These are phyloP conservation scores for Termitomyces sp. DNA, from an alignment of 768 basidiomycete genomes.

Conservation along the genomic window DNA sequence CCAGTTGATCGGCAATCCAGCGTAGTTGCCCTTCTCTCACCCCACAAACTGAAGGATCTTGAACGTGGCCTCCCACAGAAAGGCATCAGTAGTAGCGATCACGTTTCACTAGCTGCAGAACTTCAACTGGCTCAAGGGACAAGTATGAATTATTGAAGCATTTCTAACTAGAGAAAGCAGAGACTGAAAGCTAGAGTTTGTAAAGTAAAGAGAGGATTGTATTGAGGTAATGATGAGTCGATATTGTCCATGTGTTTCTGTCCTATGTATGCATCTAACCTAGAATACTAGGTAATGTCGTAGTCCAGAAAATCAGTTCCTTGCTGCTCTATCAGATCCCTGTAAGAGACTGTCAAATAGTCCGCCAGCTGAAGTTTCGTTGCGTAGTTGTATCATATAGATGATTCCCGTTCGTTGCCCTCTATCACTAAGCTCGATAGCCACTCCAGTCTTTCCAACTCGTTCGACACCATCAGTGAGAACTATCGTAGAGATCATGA, in stretches of 20 bases:
- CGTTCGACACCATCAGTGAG: slow-evolving; percentile 94
- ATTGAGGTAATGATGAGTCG: slow-evolving; percentile 3
- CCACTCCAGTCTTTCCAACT: slow-evolving; percentile 98
- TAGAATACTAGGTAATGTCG: slow-evolving; percentile 1
- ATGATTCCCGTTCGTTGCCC: slow-evolving; percentile 91
- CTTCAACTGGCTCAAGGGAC: slow-evolving; percentile 29
- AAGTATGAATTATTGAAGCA: slow-evolving; percentile 13
- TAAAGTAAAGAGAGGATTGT: slow-evolving; percentile 10
- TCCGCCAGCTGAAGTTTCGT: slow-evolving; percentile 78
- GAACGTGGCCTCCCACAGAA: slow-evolving; percentile 73
- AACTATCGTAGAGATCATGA: slow-evolving; percentile 93
- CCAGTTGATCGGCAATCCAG: slow-evolving; percentile 25
- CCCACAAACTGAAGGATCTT: slow-evolving; percentile 54
- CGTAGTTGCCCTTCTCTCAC: slow-evolving; percentile 53
- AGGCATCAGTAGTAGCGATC: slow-evolving; percentile 81
- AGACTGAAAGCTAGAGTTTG: slow-evolving; percentile 3
- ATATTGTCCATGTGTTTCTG: slow-evolving; percentile 8
- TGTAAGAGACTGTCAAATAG: slow-evolving; percentile 83
- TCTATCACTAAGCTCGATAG: slow-evolving; percentile 89
- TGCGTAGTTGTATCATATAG: slow-evolving; percentile 95
- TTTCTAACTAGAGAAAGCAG: slow-evolving; percentile 9
- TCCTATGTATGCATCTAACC: slow-evolving; percentile 8
- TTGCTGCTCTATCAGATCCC: slow-evolving; percentile 65
- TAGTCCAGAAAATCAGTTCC: slow-evolving; percentile 7
- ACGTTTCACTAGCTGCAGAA: slow-evolving; percentile 72